These are phyloP conservation scores for Penicillium odoratum DNA, from an alignment of 495 filamentous ascomycete species.

Conservation along the genomic window DNA sequence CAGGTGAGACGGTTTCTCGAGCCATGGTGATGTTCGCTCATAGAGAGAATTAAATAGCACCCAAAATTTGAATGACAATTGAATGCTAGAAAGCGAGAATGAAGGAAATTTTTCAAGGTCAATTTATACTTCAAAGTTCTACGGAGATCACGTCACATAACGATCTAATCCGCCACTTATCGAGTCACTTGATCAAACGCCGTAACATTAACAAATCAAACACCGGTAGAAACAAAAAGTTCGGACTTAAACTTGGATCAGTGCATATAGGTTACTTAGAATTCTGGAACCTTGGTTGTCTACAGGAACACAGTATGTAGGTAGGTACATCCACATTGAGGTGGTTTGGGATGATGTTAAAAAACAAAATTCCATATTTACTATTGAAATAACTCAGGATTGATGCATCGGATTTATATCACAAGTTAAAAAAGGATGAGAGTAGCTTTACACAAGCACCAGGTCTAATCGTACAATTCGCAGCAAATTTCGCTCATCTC, in stretches of 20 bases:
- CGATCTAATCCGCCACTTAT: neutral
- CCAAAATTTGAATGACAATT: neutral
- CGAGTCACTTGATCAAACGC: neutral
- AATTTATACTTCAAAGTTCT: too few species aligned
- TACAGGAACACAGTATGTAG: too few species aligned
- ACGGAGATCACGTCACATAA: neutral
- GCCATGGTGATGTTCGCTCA: neutral
- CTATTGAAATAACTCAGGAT: constrained; percentile 15
- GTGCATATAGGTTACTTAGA: too few species aligned
- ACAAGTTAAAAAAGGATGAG: constrained; percentile 29
- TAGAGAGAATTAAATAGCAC: too few species aligned
- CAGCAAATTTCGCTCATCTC: constrained; percentile 3
- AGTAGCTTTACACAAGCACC: constrained; percentile 36
- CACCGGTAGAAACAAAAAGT: neutral
- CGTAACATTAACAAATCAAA: neutral
- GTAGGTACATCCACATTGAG: too few species aligned
- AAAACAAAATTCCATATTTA: neutral
- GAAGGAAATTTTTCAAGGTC: neutral
- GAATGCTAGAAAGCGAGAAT: neutral
- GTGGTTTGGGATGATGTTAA: neutral
- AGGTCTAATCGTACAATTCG: constrained; percentile 44
- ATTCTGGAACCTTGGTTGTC: too few species aligned
- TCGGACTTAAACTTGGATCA: neutral
- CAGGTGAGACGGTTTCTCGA: constrained; percentile 1
- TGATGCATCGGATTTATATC: constrained; percentile 33